Base-by-base conservation (phyloP, 345 rosid genomes). In the Erodium maritimum region DNA sequence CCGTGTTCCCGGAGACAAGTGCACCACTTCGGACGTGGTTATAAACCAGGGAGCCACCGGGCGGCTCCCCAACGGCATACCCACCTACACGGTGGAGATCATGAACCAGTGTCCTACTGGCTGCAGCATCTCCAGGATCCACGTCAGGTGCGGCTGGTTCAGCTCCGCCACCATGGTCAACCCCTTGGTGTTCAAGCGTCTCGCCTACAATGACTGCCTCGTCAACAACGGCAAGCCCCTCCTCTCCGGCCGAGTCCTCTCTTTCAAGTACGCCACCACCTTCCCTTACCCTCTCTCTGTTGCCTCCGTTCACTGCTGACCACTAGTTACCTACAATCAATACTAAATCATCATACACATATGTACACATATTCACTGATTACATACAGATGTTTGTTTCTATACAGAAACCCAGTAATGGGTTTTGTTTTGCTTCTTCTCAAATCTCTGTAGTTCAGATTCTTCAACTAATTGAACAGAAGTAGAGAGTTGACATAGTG, bases 121-220 rank as follows among this genome's bases (percentile, higher is more conserved):
- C 8, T 86, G 96, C 63, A 70, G 69, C 24, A 86, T 91, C 52
- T 72, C 87, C 1, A 56, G 73, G 24, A 82, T 91, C 33, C 98
- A 88, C 74, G 61, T 91, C 25, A 66, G 17, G 34, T 91, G 98
- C 55, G 95, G 96, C 50, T 86, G 96, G 98, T 91, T 91, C 65
- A 91, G 96, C 73, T 88, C 98, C 1, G 87, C 76, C 18, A 80
- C 65, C 2, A 77, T 82, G 71, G 59, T 91, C 54, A 86, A 91
- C 71, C 98, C 96, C 10, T 81, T 70, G 67, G 66, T 79, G 17
- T 88, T 91, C 85, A 86, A 75, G 72, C 96, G 98, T 50, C 73
- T 91, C 5, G 61, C 66, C 70, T 88, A 82, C 74, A 66, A 91
- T 53, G 96, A 91, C 68, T 91, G 98, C 69, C 88, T 91, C 17